Evolutionary conservation across 129 eudicot species (phyloP).

Genomic region (Heracleum sosnowskyi): DNA sequence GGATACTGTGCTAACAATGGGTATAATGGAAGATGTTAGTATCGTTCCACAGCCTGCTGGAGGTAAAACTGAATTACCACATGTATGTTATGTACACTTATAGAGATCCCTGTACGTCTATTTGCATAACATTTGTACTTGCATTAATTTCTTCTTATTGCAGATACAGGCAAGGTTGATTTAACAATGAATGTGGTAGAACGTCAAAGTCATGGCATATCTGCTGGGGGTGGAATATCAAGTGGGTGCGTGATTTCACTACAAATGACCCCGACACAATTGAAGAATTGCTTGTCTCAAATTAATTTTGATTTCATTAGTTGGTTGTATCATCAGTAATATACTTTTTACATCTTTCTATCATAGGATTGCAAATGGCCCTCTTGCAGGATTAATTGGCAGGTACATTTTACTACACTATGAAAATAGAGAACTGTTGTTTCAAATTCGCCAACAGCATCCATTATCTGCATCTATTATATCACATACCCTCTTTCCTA

Average conservation of each 20-base stretch:
- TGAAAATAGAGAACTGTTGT: neutral
- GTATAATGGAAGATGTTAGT: slow-evolving; percentile 97
- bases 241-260: slow-evolving; percentile 73
- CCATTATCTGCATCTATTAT: no score
- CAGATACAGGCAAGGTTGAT: slow-evolving; percentile 93
- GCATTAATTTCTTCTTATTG: neutral
- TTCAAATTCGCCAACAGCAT: neutral
- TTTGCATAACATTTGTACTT: neutral
- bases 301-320: neutral
- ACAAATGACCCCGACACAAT: slow-evolving; percentile 5
- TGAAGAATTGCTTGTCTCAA: neutral
- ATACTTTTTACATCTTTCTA: slow-evolving; percentile 6
- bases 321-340: slow-evolving; percentile 5
- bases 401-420: slow-evolving; percentile 43
- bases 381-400: slow-evolving; percentile 95
- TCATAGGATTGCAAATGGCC: slow-evolving; percentile 90
- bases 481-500: neutral
- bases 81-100: neutral
- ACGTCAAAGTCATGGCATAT: slow-evolving; percentile 91
- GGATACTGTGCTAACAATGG: slow-evolving; percentile 95
- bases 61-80: slow-evolving; percentile 38
- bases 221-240: slow-evolving; percentile 99
- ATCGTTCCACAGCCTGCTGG: slow-evolving; percentile 99
- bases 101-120: neutral
- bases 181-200: slow-evolving; percentile 84